Evolutionary conservation across 2,329 filamentous ascomycete species (phyloP).

Genomic region (Claviceps pazoutovae): DNA sequence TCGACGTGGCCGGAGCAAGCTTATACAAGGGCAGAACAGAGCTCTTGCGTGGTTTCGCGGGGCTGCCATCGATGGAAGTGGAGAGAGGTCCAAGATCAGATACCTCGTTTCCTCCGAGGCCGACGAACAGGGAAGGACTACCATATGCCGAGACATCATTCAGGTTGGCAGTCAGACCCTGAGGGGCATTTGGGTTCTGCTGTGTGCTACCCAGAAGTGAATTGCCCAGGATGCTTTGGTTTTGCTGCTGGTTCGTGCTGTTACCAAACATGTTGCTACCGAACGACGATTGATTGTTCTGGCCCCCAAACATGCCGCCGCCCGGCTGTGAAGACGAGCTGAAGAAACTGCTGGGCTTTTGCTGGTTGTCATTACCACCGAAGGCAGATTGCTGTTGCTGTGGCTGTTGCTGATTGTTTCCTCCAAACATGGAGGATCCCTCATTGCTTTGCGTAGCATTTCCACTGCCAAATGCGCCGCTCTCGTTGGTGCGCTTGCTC

Average conservation of each 20-base stretch:
- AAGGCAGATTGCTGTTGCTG: conserved; percentile 30
- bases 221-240: conserved; percentile 29
- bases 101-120: conserved; percentile 47
- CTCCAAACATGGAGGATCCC: conserved; percentile 31
- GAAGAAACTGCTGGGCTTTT: conserved; percentile 37
- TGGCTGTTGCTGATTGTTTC: conserved; percentile 23
- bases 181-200: conserved; percentile 35
- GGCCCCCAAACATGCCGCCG: conserved; percentile 41
- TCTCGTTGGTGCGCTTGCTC: conserved; percentile 21
- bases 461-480: conserved; percentile 26
- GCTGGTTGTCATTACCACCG: conserved; percentile 25
- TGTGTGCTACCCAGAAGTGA: conserved; percentile 48
- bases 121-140: conserved; percentile 71
- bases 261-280: conserved; percentile 31
- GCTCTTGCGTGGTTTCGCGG: conserved; percentile 56
- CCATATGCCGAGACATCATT: conserved; percentile 82
- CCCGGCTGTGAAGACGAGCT: conserved; percentile 30
- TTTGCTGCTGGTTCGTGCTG: conserved; percentile 34
- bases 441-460: conserved; percentile 21
- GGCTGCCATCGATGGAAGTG: conserved; percentile 66
- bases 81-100: conserved; percentile 78
- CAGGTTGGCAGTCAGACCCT: conserved; percentile 63
- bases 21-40: conserved; percentile 78
- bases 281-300: conserved; percentile 30
- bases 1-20: conserved; percentile 59